Evolutionary conservation across 164 flowering plant species (phyloP).

Genomic region (Cinnamomum chago): DNA sequence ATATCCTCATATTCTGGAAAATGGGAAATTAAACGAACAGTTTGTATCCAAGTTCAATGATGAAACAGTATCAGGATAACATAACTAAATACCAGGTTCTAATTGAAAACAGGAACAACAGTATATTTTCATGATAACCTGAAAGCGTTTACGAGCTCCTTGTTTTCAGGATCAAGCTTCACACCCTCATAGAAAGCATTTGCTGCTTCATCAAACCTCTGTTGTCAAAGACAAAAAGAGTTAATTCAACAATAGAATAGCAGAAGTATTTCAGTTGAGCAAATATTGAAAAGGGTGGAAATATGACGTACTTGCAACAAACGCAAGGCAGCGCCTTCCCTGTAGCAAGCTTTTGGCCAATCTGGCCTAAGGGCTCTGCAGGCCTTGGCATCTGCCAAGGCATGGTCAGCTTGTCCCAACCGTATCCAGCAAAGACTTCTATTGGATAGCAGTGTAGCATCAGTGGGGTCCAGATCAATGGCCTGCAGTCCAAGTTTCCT

Average conservation of each 20-base stretch:
- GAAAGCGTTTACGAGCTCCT: constrained; percentile 82
- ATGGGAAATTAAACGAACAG: no score
- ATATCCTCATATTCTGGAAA: no score
- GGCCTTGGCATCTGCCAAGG: constrained; percentile 82
- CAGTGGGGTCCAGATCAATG: constrained; percentile 71
- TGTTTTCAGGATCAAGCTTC: constrained; percentile 78
- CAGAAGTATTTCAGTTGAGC: no score
- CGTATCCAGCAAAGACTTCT: constrained; percentile 96
- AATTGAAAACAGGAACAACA: background rate
- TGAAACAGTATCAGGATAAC: no score
- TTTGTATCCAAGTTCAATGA: no score
- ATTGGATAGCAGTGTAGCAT: constrained; percentile 76
- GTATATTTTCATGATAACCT: constrained; percentile 36
- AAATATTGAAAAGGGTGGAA: background rate
- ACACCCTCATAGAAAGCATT: constrained; percentile 97
- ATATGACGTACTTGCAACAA: constrained; percentile 57
- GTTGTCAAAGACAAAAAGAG: constrained; percentile 4
- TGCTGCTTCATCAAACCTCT: constrained; percentile 97
- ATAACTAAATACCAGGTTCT: no score
- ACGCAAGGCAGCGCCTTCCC: constrained; percentile 93
- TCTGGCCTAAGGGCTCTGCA: constrained; percentile 82
- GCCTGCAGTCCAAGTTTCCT: constrained; percentile 48
- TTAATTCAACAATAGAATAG: background rate
- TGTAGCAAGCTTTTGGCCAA: constrained; percentile 90
- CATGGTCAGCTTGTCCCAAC: constrained; percentile 87